Evolutionary conservation across 164 flowering plant species (phyloP).

Genomic region (Magnolia kwangsiensis): DNA sequence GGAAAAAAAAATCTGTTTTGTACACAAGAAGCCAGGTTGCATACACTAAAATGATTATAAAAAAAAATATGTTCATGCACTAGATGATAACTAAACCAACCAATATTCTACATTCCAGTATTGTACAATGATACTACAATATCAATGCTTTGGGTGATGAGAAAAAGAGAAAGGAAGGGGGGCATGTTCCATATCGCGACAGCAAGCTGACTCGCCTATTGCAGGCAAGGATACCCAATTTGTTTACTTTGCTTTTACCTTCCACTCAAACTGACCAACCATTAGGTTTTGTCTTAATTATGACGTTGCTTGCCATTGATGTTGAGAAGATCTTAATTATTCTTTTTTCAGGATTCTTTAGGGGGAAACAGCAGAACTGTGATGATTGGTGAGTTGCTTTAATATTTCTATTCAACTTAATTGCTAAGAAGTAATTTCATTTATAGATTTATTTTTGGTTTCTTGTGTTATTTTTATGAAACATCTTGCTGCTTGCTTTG

Average conservation of each 20-base stretch:
- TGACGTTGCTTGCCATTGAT: not conserved
- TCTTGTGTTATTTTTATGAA: not conserved
- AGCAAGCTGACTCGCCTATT: slow-evolving; percentile 95
- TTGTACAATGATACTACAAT: too few relatives aligned
- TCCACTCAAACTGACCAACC: too few relatives aligned
- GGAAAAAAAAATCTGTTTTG: too few relatives aligned
- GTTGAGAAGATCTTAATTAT: not conserved
- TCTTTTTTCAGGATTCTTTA: slow-evolving; percentile 75
- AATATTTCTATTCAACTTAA: not conserved
- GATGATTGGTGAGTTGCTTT: slow-evolving; percentile 80
- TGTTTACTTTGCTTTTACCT: not conserved
- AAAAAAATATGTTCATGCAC: too few relatives aligned
- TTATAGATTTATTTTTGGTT: not conserved
- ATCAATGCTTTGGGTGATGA: slow-evolving; percentile 99
- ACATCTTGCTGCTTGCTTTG: not conserved
- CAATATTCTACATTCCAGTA: too few relatives aligned
- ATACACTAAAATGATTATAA: too few relatives aligned
- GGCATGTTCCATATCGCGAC: slow-evolving; percentile 95
- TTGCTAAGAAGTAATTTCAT: not conserved
- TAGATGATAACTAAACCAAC: too few relatives aligned
- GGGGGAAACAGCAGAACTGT: slow-evolving; percentile 98
- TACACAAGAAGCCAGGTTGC: too few relatives aligned
- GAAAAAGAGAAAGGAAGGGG: slow-evolving; percentile 92
- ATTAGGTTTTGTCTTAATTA: too few relatives aligned
- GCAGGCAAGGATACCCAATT: slow-evolving; percentile 47